Conservation (phyloP, 306 rosid species). For the Glycine latifolia region DNA sequence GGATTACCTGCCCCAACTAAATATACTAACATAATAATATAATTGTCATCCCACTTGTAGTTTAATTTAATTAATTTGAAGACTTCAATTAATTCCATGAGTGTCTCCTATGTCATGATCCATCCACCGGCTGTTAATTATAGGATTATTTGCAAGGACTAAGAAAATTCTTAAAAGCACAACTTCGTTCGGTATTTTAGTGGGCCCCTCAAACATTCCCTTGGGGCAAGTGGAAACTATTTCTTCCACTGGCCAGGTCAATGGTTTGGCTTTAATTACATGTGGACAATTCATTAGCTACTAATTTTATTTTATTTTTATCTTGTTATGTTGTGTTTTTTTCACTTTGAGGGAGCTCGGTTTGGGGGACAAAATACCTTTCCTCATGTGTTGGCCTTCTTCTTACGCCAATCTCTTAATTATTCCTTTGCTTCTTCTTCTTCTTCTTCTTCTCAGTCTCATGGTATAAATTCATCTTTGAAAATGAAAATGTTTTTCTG, state of each 20-base stretch:
- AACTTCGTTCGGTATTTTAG: conserved; percentile 50
- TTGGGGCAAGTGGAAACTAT: conserved; percentile 54
- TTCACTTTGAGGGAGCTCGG: conserved; percentile 4
- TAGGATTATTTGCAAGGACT: conserved; percentile 43
- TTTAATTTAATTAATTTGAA: conserved; percentile 34
- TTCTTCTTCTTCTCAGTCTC: background rate
- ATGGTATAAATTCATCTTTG: background rate
- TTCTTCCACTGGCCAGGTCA: conserved; percentile 54
- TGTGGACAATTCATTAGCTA: conserved; percentile 32
- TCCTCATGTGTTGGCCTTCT: conserved; percentile 5
- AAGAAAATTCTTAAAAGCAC: conserved; percentile 45
- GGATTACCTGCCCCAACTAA: conserved; percentile 83
- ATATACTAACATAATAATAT: conserved; percentile 63
- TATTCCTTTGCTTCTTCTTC: conserved; percentile 15
- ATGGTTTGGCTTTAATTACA: conserved; percentile 55
- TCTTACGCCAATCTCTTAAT: conserved; percentile 29
- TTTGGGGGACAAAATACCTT: conserved; percentile 27
- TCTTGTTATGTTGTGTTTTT: background rate
- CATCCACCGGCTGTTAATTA: conserved; percentile 54
- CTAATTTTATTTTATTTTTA: background rate
- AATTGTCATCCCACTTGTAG: conserved; percentile 53
- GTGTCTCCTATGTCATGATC: conserved; percentile 50
- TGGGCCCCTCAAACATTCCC: conserved; percentile 68
- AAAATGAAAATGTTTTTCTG: conserved; percentile 36
- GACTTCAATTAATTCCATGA: conserved; percentile 37